phyloP scores from a whole-genome alignment of 2,329 filamentous ascomycete species.

The Cladobotryum mycophilum region DNA sequence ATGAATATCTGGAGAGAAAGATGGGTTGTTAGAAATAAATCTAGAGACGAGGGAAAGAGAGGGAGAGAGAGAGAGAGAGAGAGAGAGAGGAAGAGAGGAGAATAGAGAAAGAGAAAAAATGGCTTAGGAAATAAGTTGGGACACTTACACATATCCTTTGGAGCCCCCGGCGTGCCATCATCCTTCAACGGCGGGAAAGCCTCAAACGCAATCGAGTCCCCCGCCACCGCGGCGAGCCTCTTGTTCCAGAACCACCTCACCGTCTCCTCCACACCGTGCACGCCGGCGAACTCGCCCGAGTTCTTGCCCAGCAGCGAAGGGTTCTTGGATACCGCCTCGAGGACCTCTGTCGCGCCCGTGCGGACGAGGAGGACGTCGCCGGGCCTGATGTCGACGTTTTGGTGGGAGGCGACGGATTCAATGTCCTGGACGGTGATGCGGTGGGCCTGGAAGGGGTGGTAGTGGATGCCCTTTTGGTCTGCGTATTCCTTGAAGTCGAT shows the following conservation, averaged over 20 bases:
- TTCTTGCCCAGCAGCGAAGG: constrained; percentile 14
- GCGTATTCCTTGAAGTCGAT: constrained; percentile 49
- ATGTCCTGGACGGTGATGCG: constrained; percentile 51
- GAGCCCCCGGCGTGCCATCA: constrained; percentile 28
- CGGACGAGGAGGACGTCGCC: constrained; percentile 63
- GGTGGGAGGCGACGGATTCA: constrained; percentile 49
- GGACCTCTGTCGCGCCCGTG: constrained; percentile 55
- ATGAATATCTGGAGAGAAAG: constrained; percentile 34
- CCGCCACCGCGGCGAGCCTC: constrained; percentile 60
- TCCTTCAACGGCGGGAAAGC: constrained; percentile 48
- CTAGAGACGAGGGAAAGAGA: neutral
- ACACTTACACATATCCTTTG: constrained; percentile 33
- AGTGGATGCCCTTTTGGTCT: constrained; percentile 42
- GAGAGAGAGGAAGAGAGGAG: neutral
- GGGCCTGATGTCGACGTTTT: constrained; percentile 56
- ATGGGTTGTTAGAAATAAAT: neutral
- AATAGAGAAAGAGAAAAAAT: no score
- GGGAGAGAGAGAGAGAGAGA: neutral
- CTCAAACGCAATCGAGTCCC: constrained; percentile 60
- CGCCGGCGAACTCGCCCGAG: constrained; percentile 32
- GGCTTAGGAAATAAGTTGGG: neutral
- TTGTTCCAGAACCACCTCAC: constrained; percentile 63
- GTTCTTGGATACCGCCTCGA: constrained; percentile 38
- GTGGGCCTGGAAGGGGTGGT: constrained; percentile 46
- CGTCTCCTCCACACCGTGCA: constrained; percentile 44